These are phyloP conservation scores for Tetracladium marchalianum DNA, from an alignment of 495 filamentous ascomycete species.

Conservation along the genomic window DNA sequence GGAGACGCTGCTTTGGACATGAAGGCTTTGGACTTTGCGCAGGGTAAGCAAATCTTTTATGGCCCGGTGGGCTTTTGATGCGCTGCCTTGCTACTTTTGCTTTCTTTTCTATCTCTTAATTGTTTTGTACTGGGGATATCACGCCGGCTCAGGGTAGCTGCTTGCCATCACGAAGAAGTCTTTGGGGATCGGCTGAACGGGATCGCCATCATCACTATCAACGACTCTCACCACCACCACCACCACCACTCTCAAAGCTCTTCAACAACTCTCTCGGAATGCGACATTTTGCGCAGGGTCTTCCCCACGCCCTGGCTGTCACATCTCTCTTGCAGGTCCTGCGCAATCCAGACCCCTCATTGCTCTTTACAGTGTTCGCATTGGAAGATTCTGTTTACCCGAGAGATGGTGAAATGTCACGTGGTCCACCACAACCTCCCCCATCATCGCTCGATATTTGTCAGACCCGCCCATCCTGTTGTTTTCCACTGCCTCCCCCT, in stretches of 20 bases:
- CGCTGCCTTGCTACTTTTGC: too few species aligned
- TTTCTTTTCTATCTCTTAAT: too few species aligned
- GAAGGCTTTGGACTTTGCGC: constrained; percentile 17
- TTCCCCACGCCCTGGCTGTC: not conserved
- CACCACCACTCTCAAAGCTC: not conserved
- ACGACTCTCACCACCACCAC: not conserved
- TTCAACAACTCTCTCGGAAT: not conserved
- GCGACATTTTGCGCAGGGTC: not conserved
- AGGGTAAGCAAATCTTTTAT: constrained; percentile 7
- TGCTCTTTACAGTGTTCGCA: not conserved
- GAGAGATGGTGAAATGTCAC: constrained; percentile 15
- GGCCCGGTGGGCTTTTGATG: not conserved
- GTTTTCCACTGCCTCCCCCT: not conserved
- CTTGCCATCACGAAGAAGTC: too few species aligned
- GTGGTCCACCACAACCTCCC: constrained; percentile 1
- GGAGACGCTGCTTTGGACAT: constrained; percentile 19
- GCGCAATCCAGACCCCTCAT: not conserved
- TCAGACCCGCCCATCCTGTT: not conserved
- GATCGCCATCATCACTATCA: too few species aligned
- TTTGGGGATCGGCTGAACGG: too few species aligned
- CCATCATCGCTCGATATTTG: not conserved
- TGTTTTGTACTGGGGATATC: too few species aligned
- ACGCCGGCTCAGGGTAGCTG: too few species aligned
- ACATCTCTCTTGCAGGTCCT: not conserved
- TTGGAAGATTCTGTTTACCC: too few species aligned